These are phyloP conservation scores for Phyllosticta paracitricarpa DNA, from an alignment of 2,329 filamentous ascomycete genomes.

Conservation along the genomic window DNA sequence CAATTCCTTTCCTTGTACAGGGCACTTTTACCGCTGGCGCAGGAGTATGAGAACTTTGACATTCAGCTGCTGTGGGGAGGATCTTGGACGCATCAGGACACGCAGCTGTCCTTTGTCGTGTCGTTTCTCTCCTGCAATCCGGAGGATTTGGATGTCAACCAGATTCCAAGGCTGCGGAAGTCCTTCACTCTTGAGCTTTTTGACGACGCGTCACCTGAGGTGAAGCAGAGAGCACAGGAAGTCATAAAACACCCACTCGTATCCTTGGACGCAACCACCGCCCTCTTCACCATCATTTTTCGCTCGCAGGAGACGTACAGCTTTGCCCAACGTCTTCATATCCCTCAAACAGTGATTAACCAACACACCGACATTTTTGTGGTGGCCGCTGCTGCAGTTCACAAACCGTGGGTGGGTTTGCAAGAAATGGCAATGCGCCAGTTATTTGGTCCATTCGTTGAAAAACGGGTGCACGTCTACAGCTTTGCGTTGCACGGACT, in stretches of 20 bases:
- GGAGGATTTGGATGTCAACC: constrained; percentile 70
- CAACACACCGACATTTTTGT: constrained; percentile 72
- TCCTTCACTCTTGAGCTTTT: constrained; percentile 64
- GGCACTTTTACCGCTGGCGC: constrained; percentile 63
- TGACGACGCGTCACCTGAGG: constrained; percentile 47
- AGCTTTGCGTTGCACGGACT: constrained; percentile 85
- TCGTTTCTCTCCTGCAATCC: constrained; percentile 70
- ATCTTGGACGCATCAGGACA: constrained; percentile 72
- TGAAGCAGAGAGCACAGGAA: constrained; percentile 50
- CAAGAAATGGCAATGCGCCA: constrained; percentile 67
- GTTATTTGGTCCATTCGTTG: constrained; percentile 73
- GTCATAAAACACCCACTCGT: constrained; percentile 80
- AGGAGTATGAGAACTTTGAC: constrained; percentile 56
- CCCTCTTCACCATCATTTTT: constrained; percentile 54
- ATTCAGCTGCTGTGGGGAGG: constrained; percentile 88
- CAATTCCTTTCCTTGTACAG: constrained; percentile 79
- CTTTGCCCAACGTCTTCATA: constrained; percentile 44
- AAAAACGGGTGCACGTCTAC: constrained; percentile 62
- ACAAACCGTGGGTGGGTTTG: constrained; percentile 65
- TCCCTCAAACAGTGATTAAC: constrained; percentile 52
- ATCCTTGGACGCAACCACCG: constrained; percentile 71
- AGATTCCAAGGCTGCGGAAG: constrained; percentile 69
- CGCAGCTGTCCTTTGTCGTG: constrained; percentile 87
- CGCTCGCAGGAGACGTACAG: constrained; percentile 48
- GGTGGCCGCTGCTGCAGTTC: constrained; percentile 66